Base-by-base conservation (phyloP, 208 protist species). In the Trypanosoma vivax region DNA sequence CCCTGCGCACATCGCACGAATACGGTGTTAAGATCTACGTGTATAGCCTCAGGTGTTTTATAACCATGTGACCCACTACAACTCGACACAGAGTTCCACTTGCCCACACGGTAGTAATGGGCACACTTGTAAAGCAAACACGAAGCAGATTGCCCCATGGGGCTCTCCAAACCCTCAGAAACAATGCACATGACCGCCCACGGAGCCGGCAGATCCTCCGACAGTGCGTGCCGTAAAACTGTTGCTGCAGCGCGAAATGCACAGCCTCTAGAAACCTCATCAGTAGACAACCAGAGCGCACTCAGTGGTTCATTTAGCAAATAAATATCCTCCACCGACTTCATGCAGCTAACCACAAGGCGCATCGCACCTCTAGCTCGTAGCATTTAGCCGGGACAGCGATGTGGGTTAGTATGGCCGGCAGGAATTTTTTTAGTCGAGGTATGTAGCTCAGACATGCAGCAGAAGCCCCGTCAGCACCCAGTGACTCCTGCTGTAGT, bases 321-420 rank as follows among this genome's bases (percentile, higher is more conserved):
- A 25, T 64, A 14, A 28, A 56, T 24, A 35, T 64, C 57, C 3
- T 34, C 31, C 5, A 47, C 9, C 13, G 40, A 55, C 24, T 3
- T 50, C n/a, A n/a, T n/a, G n/a, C n/a, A n/a, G n/a, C n/a, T n/a
- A n/a, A n/a, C n/a, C n/a, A n/a, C n/a, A n/a, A n/a, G n/a, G n/a
- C n/a, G n/a, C n/a, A n/a, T n/a, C n/a, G n/a, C n/a, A n/a, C 31
- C 33, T 64, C 48, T 13, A 64, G 3, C 34, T 64, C 57, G 0
- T 13, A 6, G 38, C 19, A 37, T 40, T 39, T 27, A 10, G 49
- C 35, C 7, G 49, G 23, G 19, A 28, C 24, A 14, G 24, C 49
- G 6, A 27, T 24, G 13, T 54, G 2, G n/a, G 14, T 18, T 16
- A 64, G 49, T 16, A 64, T 41, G 21, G 19, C 10, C 21, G 57